Conservation (phyloP, 441 rosid genomes). For the Euphorbia schlechtendalii region DNA sequence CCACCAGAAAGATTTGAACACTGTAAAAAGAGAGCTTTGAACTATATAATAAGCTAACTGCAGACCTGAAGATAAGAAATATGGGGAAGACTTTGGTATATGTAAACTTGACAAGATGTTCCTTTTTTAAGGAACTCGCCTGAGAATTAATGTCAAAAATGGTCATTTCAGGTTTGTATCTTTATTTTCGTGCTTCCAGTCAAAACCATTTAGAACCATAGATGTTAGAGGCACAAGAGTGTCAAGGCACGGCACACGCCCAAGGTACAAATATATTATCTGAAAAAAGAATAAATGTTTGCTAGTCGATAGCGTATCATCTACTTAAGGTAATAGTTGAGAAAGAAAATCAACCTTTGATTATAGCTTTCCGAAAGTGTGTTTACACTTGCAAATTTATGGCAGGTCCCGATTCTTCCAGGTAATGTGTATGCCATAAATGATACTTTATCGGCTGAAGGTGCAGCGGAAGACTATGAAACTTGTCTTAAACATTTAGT, state of each 20-base stretch:
- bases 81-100: neutral
- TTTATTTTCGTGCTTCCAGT: too few relatives aligned
- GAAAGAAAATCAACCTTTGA: too few relatives aligned
- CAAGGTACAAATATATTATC: too few relatives aligned
- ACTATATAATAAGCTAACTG: neutral
- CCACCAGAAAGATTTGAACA: neutral
- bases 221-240: too few relatives aligned
- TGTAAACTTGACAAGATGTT: too few relatives aligned
- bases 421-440: constrained; percentile 75
- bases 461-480: constrained; percentile 82
- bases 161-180: too few relatives aligned
- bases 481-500: constrained; percentile 57
- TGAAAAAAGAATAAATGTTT: too few relatives aligned
- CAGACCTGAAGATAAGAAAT: neutral
- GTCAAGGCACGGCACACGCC: too few relatives aligned
- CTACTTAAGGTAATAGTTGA: too few relatives aligned
- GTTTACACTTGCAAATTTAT: neutral
- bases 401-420: constrained; percentile 54
- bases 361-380: too few relatives aligned
- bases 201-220: too few relatives aligned
- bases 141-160: neutral
- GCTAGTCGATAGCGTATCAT: too few relatives aligned
- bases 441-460: constrained; percentile 62
- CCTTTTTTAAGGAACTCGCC: neutral
- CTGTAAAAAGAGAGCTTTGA: neutral